phyloP scores from a whole-genome alignment of 805 yeast genomes.

The Candida fluviatilis region DNA sequence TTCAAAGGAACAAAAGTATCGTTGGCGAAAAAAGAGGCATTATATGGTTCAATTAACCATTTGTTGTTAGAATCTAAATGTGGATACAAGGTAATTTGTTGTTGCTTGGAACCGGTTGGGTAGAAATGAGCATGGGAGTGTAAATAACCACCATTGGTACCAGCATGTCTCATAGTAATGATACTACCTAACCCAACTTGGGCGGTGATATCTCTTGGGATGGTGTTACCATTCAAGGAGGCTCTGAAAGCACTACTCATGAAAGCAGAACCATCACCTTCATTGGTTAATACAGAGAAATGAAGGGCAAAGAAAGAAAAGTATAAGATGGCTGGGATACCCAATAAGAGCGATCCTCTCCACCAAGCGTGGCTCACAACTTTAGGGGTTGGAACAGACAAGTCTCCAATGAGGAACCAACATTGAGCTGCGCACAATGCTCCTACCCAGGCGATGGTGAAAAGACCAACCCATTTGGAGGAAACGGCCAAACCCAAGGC shows the following conservation, averaged over 20 bases:
- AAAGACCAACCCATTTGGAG: conserved; percentile 82
- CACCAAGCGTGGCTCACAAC: conserved; percentile 44
- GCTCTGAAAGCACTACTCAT: conserved; percentile 71
- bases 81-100: conserved; percentile 77
- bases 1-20: conserved; percentile 56
- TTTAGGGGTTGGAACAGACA: conserved; percentile 43
- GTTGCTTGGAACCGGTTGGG: conserved; percentile 80
- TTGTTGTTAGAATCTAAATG: conserved; percentile 72
- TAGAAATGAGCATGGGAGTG: conserved; percentile 74
- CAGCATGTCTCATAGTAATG: conserved; percentile 62
- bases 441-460: conserved; percentile 79
- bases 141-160: conserved; percentile 74
- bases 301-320: conserved; percentile 59
- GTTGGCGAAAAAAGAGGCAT: conserved; percentile 51
- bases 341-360: conserved; percentile 53
- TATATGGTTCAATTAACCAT: conserved; percentile 65
- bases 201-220: conserved; percentile 57
- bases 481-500: conserved; percentile 71
- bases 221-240: conserved; percentile 52
- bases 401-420: conserved; percentile 73
- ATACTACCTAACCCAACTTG: conserved; percentile 72
- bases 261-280: conserved; percentile 70
- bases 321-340: conserved; percentile 56
- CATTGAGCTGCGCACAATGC: conserved; percentile 53
- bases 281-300: conserved; percentile 50